Percentiles rank a stretch among this genome's conserved stretches.
These are phyloP conservation scores for Primulina tabacum DNA, from an alignment of 257 asterid genomes.

Conservation along the genomic window DNA sequence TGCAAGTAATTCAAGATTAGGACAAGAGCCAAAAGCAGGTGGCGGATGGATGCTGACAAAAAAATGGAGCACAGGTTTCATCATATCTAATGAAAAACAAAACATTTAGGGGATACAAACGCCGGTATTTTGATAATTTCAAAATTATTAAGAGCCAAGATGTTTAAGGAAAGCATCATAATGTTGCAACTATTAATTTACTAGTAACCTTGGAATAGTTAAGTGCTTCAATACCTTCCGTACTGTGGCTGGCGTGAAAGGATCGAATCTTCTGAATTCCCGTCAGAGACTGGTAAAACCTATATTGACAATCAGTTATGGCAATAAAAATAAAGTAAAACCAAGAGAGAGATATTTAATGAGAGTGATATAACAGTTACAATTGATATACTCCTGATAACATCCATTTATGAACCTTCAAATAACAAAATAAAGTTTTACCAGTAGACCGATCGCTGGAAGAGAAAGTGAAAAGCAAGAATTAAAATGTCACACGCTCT, in stretches of 20 bases:
- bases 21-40: conserved; percentile 98
- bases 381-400: conserved; percentile 9
- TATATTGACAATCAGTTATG: conserved; percentile 28
- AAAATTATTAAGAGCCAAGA: conserved; percentile 6
- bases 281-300: conserved; percentile 68
- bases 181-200: conserved; percentile 15
- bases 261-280: conserved; percentile 49
- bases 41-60: conserved; percentile 89
- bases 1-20: conserved; percentile 95
- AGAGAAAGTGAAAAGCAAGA: background rate
- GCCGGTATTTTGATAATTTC: background rate
- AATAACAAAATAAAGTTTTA: background rate
- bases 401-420: background rate
- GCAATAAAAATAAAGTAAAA: conserved; percentile 28
- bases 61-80: conserved; percentile 25
- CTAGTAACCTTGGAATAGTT: conserved; percentile 1
- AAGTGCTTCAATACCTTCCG: conserved; percentile 39
- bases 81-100: conserved; percentile 18
- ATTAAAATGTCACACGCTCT: background rate
- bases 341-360: conserved; percentile 14
- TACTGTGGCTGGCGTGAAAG: conserved; percentile 51
- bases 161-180: conserved; percentile 13
- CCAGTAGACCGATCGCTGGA: background rate
- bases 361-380: conserved; percentile 10
- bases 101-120: conserved; percentile 16